Evolutionary conservation across 2,329 filamentous ascomycete species (phyloP).

Genomic region (Ascochyta lentis): DNA sequence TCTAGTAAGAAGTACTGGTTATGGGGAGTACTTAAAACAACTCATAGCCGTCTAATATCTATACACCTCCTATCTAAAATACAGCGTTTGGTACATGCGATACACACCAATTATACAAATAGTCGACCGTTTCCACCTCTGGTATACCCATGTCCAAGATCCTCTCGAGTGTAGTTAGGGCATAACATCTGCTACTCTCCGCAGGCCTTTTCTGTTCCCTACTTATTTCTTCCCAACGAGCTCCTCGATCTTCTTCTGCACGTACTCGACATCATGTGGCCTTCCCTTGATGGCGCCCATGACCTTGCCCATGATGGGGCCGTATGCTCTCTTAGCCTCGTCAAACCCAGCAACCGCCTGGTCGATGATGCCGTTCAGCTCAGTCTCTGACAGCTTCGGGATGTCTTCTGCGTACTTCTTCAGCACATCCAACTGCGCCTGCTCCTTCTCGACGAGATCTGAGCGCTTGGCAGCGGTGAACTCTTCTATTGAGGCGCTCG

Average conservation of each 20-base stretch:
- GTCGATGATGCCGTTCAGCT: conserved; percentile 63
- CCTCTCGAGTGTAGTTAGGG: too few relatives aligned
- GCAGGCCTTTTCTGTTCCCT: background rate
- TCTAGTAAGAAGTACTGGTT: too few relatives aligned
- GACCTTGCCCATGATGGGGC: conserved; percentile 68
- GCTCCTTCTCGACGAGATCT: conserved; percentile 75
- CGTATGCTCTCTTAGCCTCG: conserved; percentile 59
- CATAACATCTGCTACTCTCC: too few relatives aligned
- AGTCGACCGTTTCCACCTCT: too few relatives aligned
- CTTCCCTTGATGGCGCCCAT: conserved; percentile 66
- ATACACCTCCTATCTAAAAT: background rate
- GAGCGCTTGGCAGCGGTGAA: conserved; percentile 68
- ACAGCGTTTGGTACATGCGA: conserved; percentile 2
- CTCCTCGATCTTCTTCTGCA: conserved; percentile 67
- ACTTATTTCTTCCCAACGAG: conserved; percentile 31
- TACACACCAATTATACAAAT: background rate
- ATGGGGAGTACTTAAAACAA: too few relatives aligned
- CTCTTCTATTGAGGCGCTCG: conserved; percentile 66
- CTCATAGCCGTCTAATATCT: background rate
- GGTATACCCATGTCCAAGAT: too few relatives aligned
- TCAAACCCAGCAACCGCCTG: conserved; percentile 60
- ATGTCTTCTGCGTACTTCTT: conserved; percentile 69
- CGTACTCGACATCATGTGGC: conserved; percentile 66
- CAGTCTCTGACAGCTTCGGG: conserved; percentile 63
- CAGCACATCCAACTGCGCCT: conserved; percentile 68